Evolutionary conservation across 305 asterid genomes (phyloP), one percentile per base, ranked within the genome.

Genomic region (Fraxinus angustifolia): DNA sequence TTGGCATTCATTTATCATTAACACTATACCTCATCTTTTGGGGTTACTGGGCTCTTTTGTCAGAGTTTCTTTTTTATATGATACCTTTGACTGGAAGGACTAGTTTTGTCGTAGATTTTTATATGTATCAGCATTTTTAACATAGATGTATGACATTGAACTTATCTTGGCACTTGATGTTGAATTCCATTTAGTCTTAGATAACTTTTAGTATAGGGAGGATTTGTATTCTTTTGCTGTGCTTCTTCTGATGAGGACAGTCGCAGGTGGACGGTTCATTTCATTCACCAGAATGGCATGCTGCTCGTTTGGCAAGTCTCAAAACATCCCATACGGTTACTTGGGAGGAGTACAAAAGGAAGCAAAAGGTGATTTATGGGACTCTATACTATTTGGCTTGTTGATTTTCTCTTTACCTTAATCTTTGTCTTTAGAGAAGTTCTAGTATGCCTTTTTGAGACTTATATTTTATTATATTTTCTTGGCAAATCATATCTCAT

Each of bases 241-340:
- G 84, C 91, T 73, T 86, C 89, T 85, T 93, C 94, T 95, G 92
- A 93, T 93, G 97, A 88, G 95, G 97, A 86, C 88, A 36, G 90
- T 92, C 96, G 80, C 99, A 96, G 99, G 94, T 96, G 97, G 99
- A 96, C 91, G 95, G 99, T 91, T 96, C 99, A 89, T 96, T 96
- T 94, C 98, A 94, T 94, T 92, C 98, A 82, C 99, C 99, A 94
- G 99, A 92, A 85, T 94, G 99, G 99, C 99, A 94, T 92, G 99
- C 99, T 84, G 98, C 99, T 90, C 97, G 98, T 86, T 89, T 96
- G 93, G 99, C 97, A 77, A 91, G 98, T 85, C 98, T 96, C 82
- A 96, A 94, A 50, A 96, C 97, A 72, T 92, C 99, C 85, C 99
- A 96, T 86, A 94, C 98, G 23, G 84, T 94, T 62, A 92, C 99